Evolutionary conservation across 1,284 basidiomycete genomes (phyloP).

Genomic region (Ceratobasidium papillatum): DNA sequence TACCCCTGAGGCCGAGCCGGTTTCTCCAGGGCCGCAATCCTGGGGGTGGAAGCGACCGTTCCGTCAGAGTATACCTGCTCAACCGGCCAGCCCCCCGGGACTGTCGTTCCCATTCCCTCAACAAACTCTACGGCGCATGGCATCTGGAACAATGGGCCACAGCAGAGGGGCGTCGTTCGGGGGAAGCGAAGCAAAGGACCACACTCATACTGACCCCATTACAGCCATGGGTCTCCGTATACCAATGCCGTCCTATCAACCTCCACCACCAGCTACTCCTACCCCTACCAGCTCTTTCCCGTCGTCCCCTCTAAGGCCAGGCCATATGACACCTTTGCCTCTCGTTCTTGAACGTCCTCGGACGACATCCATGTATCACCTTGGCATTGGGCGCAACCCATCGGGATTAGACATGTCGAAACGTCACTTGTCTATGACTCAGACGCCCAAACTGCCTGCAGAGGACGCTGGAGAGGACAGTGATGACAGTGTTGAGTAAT

Average conservation of each 20-base stretch:
- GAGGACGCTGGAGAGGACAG: conserved; percentile 8
- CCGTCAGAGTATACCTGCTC: conserved; percentile 12
- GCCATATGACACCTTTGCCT: not conserved
- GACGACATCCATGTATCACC: conserved; percentile 26
- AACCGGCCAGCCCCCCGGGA: not conserved
- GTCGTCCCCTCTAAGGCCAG: conserved; percentile 13
- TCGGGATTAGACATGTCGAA: conserved; percentile 22
- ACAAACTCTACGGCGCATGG: conserved; percentile 43
- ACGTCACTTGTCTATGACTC: conserved; percentile 1
- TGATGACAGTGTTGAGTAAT: conserved; percentile 29
- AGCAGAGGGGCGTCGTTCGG: conserved; percentile 64
- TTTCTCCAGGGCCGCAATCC: not conserved
- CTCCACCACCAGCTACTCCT: conserved; percentile 35
- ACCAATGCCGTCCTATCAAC: conserved; percentile 63
- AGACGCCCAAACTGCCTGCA: conserved; percentile 1
- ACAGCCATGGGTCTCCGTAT: conserved; percentile 65
- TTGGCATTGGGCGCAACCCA: conserved; percentile 12
- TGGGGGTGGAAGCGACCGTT: conserved; percentile 16
- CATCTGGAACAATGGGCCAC: conserved; percentile 55
- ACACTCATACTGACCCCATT: conserved; percentile 62
- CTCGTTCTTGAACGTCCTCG: conserved; percentile 15
- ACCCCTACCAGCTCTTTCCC: conserved; percentile 2
- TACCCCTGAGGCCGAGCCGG: not conserved
- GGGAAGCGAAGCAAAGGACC: conserved; percentile 60
- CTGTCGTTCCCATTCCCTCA: not conserved